Base-by-base conservation (phyloP, 2,329 filamentous ascomycete species). In the Ophiostoma novo-ulmi region DNA sequence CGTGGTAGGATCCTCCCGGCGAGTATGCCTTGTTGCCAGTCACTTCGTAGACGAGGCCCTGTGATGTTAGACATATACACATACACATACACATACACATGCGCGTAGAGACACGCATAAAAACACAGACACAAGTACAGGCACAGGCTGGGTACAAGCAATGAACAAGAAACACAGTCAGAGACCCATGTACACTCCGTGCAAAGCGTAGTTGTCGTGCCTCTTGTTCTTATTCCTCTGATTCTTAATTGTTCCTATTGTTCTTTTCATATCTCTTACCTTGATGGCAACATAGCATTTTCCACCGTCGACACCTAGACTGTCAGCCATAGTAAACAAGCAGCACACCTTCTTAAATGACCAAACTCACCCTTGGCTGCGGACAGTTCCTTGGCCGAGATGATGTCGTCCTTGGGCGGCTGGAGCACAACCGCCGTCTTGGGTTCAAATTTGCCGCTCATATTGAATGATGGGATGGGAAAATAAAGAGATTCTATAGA, bases 21-120 rank as follows among this genome's bases (percentile, higher is more conserved):
- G 89, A 88, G 79, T 99, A 99, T 20, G 91, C 89, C 74, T 91
- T 89, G 80, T 98, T 99, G 69, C 90, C 91, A 35, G 88, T 93
- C 72, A 99, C 95, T 78, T 99, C 94, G 78, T 97, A 99, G 69
- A 99, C 90, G 73, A 91, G 92, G 75, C 95, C 94, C 90, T 97
- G 72, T 22, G 1, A 41, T 66, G 67, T 41, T 38, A 55, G 36
- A 41, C 64, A 70, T n/a, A 58, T 48, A 14, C 44, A 38, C 26
- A 35, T 22, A 31, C 44, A 38, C 31, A 44, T 7, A 2, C 35
- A 65, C 58, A 35, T 10, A 1, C 26, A 48, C 67, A 39, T 26
- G 14, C 31, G 22, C 44, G 26, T 31, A 31, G 31, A 31, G 31
- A 31, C 31, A 31, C 31, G 31, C 31, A 31, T 3, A 31, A 31